phyloP scores from a whole-genome alignment of 768 basidiomycete genomes.

The Crepidotus variabilis region DNA sequence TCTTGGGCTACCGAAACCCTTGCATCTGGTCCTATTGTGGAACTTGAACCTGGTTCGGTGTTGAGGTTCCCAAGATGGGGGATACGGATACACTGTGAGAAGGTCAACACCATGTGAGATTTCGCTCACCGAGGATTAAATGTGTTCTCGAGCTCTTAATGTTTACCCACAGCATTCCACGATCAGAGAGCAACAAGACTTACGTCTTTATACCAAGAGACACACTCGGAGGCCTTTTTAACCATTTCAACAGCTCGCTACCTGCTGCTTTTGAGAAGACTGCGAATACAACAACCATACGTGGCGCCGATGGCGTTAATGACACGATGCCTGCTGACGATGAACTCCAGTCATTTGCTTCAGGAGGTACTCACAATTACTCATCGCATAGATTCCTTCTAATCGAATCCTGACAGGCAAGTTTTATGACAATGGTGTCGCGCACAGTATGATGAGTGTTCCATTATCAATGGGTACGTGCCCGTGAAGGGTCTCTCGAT shows the following conservation, averaged over 20 bases:
- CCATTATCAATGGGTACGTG: slow-evolving; percentile 2
- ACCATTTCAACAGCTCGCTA: slow-evolving; percentile 26
- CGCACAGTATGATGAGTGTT: slow-evolving; percentile 19
- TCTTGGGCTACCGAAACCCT: neutral
- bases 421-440: slow-evolving; percentile 30
- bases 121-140: neutral
- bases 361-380: slow-evolving; percentile 14
- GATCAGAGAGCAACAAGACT: slow-evolving; percentile 10
- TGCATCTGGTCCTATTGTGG: neutral
- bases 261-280: slow-evolving; percentile 22
- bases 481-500: neutral
- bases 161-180: slow-evolving; percentile 2
- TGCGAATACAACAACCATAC: neutral
- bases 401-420: slow-evolving; percentile 13
- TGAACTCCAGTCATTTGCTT: slow-evolving; percentile 17
- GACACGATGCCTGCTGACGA: slow-evolving; percentile 22
- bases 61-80: slow-evolving; percentile 10
- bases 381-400: neutral
- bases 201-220: slow-evolving; percentile 34
- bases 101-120: slow-evolving; percentile 2
- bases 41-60: neutral
- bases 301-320: neutral
- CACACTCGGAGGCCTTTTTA: slow-evolving; percentile 28
- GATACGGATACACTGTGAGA: slow-evolving; percentile 4
- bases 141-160: too few species aligned